Base-by-base conservation (phyloP, 805 yeast species). In the Millerozyma miso region DNA sequence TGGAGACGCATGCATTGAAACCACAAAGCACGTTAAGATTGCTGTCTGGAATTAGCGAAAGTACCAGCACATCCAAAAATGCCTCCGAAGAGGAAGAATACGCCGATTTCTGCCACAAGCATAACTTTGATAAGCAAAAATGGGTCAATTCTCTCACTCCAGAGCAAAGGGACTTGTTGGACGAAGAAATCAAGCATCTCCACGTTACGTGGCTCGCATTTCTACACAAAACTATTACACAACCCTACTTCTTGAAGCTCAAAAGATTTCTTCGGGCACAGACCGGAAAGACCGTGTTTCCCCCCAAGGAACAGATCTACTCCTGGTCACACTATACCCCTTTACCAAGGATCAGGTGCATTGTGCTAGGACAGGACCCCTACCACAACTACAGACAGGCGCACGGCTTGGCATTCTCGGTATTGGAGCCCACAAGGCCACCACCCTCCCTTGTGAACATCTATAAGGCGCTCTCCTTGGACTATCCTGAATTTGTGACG, bases 331-430 rank as follows among this genome's bases (percentile, higher is more conserved):
- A 88, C 26, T 71, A 82, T 14, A 88, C 98, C 0, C 96, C 96
- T 0, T 67, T 91, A 16, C 68, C 79, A 3, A 60, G 76, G 3
- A 85, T 89, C 15, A 82, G 80, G 55, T 93, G 91, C 19, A 75
- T 93, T 1, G 76, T 93, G 10, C 68, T 93, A 36, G 99, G 99
- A 1, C 99, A 93, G 61, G 99, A 93, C 60, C 99, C 99, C 0
- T 93, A 93, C 60, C 99, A 93, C 62, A 88, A 89, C 60, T 63
- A 64, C 53, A 85, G 86, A 59, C 99, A 93, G 62, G 99, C 99
- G 0, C 99, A 93, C 57, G 99, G 99, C 0, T 67, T 93, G 20
- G 98, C 99, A 3, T 93, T 93, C 53, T 85, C 95, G 16, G 98
- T 93, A 1, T 74, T 80, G 43, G 84, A 85, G 26, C 95, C 96